Evolutionary conservation across 495 filamentous ascomycete species (phyloP).

Genomic region (Penicillium steckii): DNA sequence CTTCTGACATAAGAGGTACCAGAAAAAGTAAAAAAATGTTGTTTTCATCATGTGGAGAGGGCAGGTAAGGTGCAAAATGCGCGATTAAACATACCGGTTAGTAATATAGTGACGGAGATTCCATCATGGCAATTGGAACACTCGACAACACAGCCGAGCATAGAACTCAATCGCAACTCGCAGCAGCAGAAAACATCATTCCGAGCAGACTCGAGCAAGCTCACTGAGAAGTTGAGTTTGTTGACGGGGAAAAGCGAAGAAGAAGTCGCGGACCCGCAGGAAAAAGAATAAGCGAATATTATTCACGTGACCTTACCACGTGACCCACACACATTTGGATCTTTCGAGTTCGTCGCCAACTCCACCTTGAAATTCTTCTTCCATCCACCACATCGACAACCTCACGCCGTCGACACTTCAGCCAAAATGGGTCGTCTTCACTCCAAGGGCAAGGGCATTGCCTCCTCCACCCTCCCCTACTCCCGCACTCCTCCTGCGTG

Average conservation of each 20-base stretch:
- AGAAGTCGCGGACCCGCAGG: conserved; percentile 5
- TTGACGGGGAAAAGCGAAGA: conserved; percentile 1
- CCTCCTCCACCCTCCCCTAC: conserved; percentile 91
- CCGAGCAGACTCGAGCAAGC: background rate
- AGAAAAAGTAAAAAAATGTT: conserved; percentile 53
- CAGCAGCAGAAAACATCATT: background rate
- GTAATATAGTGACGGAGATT: background rate
- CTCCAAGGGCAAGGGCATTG: conserved; percentile 99
- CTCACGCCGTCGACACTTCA: conserved; percentile 28
- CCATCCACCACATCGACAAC: conserved; percentile 39
- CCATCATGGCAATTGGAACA: background rate
- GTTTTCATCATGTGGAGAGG: conserved; percentile 42
- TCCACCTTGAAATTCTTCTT: conserved; percentile 18
- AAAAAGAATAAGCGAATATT: conserved; percentile 9
- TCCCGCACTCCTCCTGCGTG: conserved; percentile 86
- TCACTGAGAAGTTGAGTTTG: too few species aligned
- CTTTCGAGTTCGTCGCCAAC: conserved; percentile 8
- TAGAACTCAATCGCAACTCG: background rate
- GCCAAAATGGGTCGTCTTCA: conserved; percentile 93
- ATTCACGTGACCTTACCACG: conserved; percentile 14
- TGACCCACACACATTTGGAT: conserved; percentile 23
- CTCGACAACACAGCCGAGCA: background rate
- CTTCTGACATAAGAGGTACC: conserved; percentile 65
- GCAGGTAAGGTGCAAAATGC: background rate
- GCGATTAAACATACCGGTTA: conserved; percentile 29